These are phyloP conservation scores for Pythium insidiosum DNA, from an alignment of 352 stramenopile genomes.

Conservation along the genomic window DNA sequence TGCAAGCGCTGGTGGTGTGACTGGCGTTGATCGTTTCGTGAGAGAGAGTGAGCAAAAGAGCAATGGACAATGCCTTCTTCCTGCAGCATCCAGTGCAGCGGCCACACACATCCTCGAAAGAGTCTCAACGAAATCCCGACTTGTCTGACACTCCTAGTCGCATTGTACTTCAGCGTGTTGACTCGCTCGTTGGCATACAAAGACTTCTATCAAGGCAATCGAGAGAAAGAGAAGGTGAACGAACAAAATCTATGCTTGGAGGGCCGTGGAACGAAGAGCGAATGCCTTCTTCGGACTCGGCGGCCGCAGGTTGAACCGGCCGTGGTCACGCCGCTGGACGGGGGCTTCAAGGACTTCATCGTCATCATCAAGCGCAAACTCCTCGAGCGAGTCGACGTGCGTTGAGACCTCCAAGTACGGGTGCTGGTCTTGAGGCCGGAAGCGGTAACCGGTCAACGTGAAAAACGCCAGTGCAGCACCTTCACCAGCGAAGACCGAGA, in stretches of 20 bases:
- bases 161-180: no score
- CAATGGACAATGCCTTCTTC: no score
- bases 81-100: no score
- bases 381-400: slow-evolving; percentile 71
- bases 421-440: slow-evolving; percentile 87
- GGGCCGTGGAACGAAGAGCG: no score
- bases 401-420: slow-evolving; percentile 85
- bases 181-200: no score
- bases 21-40: no score
- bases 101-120: no score
- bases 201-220: not conserved
- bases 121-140: no score
- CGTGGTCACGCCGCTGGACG: slow-evolving; percentile 26
- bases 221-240: slow-evolving; percentile 3
- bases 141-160: no score
- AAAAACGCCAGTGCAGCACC: slow-evolving; percentile 91
- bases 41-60: no score
- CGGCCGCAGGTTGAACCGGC: slow-evolving; percentile 11
- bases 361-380: slow-evolving; percentile 56
- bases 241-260: no score
- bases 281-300: slow-evolving; percentile 10
- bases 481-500: slow-evolving; percentile 59
- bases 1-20: no score
- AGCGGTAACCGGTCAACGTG: slow-evolving; percentile 84
- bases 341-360: slow-evolving; percentile 28